Evolutionary conservation across 2,329 filamentous ascomycete genomes (phyloP).

Genomic region (Polychaeton citri): DNA sequence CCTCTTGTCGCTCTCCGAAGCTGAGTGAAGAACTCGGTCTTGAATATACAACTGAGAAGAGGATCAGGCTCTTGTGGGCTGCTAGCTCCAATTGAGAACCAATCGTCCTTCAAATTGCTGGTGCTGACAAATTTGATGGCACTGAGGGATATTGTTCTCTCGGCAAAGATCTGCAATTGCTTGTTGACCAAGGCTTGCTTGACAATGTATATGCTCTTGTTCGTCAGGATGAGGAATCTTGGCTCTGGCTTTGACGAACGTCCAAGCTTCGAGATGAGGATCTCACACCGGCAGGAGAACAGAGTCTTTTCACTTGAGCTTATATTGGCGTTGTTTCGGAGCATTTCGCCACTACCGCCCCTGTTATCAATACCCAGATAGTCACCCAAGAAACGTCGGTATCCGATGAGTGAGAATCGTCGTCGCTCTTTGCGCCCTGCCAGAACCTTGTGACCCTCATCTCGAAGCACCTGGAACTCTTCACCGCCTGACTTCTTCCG

Average conservation of each 20-base stretch:
- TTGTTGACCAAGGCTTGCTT: constrained; percentile 72
- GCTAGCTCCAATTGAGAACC: constrained; percentile 88
- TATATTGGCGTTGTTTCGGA: constrained; percentile 62
- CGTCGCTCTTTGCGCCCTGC: constrained; percentile 80
- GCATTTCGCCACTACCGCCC: constrained; percentile 65
- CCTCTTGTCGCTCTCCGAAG: constrained; percentile 69
- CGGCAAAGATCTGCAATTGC: constrained; percentile 66
- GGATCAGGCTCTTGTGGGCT: constrained; percentile 86
- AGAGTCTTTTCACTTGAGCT: constrained; percentile 54
- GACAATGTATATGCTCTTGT: constrained; percentile 74
- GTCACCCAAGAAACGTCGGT: constrained; percentile 83
- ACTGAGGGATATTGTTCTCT: constrained; percentile 69
- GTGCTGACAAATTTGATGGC: constrained; percentile 77
- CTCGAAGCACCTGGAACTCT: constrained; percentile 76
- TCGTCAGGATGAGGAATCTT: constrained; percentile 68
- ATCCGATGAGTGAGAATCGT: constrained; percentile 81
- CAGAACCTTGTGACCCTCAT: constrained; percentile 73
- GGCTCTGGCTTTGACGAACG: constrained; percentile 89
- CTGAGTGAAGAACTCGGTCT: constrained; percentile 94
- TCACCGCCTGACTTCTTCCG: constrained; percentile 81
- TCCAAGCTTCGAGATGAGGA: constrained; percentile 88
- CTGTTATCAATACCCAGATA: constrained; percentile 79
- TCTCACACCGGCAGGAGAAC: constrained; percentile 84
- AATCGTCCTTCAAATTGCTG: constrained; percentile 80
- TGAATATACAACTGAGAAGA: constrained; percentile 84